phyloP scores from a whole-genome alignment of 306 rosid species.

The Dryas alaskensis region DNA sequence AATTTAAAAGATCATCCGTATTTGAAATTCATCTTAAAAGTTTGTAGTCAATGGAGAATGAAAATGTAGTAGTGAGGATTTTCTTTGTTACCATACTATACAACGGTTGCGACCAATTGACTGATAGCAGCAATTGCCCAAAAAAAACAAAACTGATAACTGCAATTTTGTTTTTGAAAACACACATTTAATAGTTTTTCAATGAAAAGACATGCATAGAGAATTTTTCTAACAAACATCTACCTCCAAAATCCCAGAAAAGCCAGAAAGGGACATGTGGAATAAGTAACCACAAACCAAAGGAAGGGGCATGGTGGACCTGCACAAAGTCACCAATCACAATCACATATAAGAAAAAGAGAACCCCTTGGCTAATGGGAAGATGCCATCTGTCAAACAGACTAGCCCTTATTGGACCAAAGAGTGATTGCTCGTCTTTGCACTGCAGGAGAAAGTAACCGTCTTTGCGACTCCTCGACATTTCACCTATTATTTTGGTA shows the following conservation, averaged over 20 bases:
- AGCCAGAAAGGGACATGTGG: constrained; percentile 12
- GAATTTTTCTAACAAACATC: background rate
- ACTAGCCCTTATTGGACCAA: background rate
- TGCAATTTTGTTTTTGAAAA: background rate
- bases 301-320: background rate
- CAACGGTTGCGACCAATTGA: no score
- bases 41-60: no score
- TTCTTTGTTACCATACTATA: no score
- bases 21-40: no score
- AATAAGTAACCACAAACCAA: constrained; percentile 9
- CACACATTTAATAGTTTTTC: background rate
- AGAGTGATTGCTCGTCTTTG: background rate
- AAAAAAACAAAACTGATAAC: background rate
- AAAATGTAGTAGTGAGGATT: no score
- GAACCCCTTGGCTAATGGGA: background rate
- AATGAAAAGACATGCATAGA: background rate
- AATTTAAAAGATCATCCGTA: no score
- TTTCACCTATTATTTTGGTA: background rate
- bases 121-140: background rate
- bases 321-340: background rate
- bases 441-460: constrained; percentile 16
- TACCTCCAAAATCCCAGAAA: background rate
- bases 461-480: background rate
- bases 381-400: background rate
- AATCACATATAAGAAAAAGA: background rate